phyloP scores from a whole-genome alignment of 2,329 filamentous ascomycete genomes.

The Teratosphaeriaceae sp. region DNA sequence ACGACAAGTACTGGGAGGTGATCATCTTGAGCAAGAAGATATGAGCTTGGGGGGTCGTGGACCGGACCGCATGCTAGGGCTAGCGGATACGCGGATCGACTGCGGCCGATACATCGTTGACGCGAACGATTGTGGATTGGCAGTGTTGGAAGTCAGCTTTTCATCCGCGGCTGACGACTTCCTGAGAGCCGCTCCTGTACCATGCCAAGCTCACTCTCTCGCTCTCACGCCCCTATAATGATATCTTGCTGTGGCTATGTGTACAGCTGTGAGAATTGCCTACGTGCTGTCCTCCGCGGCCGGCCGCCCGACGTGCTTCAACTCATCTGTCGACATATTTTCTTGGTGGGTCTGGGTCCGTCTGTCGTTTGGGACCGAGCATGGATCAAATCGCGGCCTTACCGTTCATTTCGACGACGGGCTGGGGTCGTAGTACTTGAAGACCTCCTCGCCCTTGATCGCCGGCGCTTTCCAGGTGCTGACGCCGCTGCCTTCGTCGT shows the following conservation, averaged over 20 bases:
- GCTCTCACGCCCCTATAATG: no score
- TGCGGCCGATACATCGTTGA: not conserved
- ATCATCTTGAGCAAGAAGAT: constrained; percentile 16
- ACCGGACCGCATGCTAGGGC: no score
- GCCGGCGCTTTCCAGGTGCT: constrained; percentile 53
- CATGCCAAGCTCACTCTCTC: not conserved
- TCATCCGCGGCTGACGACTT: no score
- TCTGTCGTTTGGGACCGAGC: no score
- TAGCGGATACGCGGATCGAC: no score
- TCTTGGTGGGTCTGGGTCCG: no score
- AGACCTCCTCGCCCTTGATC: constrained; percentile 41
- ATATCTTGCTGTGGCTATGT: no score
- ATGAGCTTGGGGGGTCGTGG: not conserved
- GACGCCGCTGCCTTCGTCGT: constrained; percentile 48
- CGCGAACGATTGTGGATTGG: no score
- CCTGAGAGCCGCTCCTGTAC: no score
- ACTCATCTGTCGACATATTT: not conserved
- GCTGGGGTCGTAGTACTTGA: constrained; percentile 50
- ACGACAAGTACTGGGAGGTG: constrained; percentile 11
- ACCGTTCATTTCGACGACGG: no score
- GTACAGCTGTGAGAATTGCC: not conserved
- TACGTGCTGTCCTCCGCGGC: not conserved
- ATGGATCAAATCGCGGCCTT: no score
- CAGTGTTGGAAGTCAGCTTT: no score
- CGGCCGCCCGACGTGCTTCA: not conserved